Percentiles rank a stretch among this genome's conserved stretches.
phyloP scores from a whole-genome alignment of 192 early-diverging fungal genomes.

The Oehlia diaphana region DNA sequence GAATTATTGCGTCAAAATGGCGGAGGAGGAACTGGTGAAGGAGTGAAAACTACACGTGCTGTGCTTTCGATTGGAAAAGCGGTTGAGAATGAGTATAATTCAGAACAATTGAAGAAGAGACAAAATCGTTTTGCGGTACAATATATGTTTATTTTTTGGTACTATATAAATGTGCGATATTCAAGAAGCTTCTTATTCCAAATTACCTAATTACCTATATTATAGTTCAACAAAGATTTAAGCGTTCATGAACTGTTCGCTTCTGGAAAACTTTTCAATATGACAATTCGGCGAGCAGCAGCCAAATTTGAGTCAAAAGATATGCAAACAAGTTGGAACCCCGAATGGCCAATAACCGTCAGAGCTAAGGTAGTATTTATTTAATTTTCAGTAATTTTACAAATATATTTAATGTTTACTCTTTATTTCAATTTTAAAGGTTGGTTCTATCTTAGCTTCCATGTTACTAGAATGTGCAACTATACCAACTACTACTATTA shows the following conservation, averaged over 20 bases:
- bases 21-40: slow-evolving; percentile 46
- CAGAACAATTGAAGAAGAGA: slow-evolving; percentile 71
- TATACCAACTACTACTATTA: slow-evolving; percentile 57
- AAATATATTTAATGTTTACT: slow-evolving; percentile 54
- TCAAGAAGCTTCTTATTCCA: background rate
- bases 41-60: slow-evolving; percentile 58
- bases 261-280: slow-evolving; percentile 79
- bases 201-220: background rate
- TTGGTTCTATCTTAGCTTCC: slow-evolving; percentile 53
- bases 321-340: slow-evolving; percentile 58
- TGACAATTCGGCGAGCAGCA: slow-evolving; percentile 71
- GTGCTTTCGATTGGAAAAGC: slow-evolving; percentile 68
- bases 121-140: slow-evolving; percentile 59
- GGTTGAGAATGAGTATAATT: slow-evolving; percentile 82
- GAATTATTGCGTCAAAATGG: slow-evolving; percentile 71
- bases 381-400: background rate
- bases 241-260: slow-evolving; percentile 70
- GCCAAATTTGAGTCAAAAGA: slow-evolving; percentile 57
- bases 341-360: slow-evolving; percentile 62
- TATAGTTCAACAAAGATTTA: slow-evolving; percentile 40
- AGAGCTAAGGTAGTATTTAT: slow-evolving; percentile 51
- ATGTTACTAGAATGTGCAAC: slow-evolving; percentile 73
- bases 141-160: background rate
- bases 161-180: background rate
- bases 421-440: slow-evolving; percentile 2